These are phyloP conservation scores for Tetracladium marchalianum DNA, from an alignment of 495 filamentous ascomycete genomes.

Conservation along the genomic window DNA sequence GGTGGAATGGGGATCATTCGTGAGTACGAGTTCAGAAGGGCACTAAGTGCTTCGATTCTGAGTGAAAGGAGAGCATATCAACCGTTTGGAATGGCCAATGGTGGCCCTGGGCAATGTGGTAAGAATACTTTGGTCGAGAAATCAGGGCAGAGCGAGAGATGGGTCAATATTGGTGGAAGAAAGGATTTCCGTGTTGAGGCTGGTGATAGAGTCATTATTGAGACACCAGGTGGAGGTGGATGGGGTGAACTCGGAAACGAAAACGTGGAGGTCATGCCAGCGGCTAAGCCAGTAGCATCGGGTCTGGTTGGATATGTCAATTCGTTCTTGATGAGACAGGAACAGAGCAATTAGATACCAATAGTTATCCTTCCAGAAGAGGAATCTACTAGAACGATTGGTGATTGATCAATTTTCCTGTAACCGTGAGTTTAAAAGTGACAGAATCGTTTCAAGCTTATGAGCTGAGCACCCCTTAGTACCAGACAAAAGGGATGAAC, in stretches of 20 bases:
- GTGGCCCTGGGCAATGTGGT: conserved; percentile 1
- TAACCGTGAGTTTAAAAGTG: too few species aligned
- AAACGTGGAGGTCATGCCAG: too few species aligned
- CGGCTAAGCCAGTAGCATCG: too few species aligned
- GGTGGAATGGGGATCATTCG: conserved; percentile 26
- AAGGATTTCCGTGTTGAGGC: conserved; percentile 51
- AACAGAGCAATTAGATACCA: conserved; percentile 4
- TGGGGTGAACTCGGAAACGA: conserved; percentile 32
- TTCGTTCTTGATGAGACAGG: conserved; percentile 1
- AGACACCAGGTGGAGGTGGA: conserved; percentile 43
- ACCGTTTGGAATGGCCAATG: conserved; percentile 10
- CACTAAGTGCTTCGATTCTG: conserved; percentile 3
- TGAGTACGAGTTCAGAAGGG: conserved; percentile 4
- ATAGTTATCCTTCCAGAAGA: neutral
- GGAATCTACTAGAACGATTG: too few species aligned
- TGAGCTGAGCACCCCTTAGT: too few species aligned
- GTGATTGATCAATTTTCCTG: too few species aligned
- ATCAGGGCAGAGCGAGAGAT: conserved; percentile 29
- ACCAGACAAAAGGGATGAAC: too few species aligned
- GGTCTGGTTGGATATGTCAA: neutral
- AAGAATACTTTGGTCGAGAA: conserved; percentile 18
- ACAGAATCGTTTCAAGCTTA: too few species aligned
- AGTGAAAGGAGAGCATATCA: conserved; percentile 2
- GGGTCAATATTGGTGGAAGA: conserved; percentile 55
- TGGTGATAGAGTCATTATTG: conserved; percentile 52